Base-by-base conservation (phyloP, 176 grass and related monocot species). In the Leersia perrieri region DNA sequence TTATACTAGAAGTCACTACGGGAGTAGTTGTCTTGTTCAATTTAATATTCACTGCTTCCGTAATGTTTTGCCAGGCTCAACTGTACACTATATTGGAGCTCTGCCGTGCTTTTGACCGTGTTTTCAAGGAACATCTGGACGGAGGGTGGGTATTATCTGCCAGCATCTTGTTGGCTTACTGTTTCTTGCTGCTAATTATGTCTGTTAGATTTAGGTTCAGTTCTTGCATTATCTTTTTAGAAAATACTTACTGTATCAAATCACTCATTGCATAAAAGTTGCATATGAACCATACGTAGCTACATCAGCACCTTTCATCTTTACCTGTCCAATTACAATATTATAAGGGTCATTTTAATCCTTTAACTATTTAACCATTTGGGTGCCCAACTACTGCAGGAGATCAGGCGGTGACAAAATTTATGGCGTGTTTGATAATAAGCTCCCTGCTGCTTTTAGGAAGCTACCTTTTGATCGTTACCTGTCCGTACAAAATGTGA, bases 71-170 rank as follows among this genome's bases (percentile, higher is more conserved):
- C 35, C 22, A 94, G 91, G 91, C 88, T 9, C 84, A 94, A 62
- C 68, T 90, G 65, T 94, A 94, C 80, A 94, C 91, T 45, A 90
- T 94, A 68, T 70, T 94, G 78, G 88, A 88, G 74, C 78, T 90
- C 36, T 94, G 91, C 32, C 91, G 88, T 49, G 88, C 89, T 25
- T 89, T 94, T 76, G 85, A 94, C 77, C 72, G 82, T 39, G 80
- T 94, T 77, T 94, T 94, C 87, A 90, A 94, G 79, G 91, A 94
- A 70, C 91, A 94, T 86, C 85, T 94, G 39, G 91, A 94, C 41
- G 91, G 91, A 86, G 91, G 92, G 92, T 91, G 8, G 63, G 82
- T 32, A 53, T 39, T 57, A 70, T 72, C 35, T 20, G 65, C 30
- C 8, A 67, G 13, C 32, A 60, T 72, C 28, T 57, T 45, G 28